phyloP scores from a whole-genome alignment of 352 stramenopile genomes.

The Thraustochytrium sp. region DNA sequence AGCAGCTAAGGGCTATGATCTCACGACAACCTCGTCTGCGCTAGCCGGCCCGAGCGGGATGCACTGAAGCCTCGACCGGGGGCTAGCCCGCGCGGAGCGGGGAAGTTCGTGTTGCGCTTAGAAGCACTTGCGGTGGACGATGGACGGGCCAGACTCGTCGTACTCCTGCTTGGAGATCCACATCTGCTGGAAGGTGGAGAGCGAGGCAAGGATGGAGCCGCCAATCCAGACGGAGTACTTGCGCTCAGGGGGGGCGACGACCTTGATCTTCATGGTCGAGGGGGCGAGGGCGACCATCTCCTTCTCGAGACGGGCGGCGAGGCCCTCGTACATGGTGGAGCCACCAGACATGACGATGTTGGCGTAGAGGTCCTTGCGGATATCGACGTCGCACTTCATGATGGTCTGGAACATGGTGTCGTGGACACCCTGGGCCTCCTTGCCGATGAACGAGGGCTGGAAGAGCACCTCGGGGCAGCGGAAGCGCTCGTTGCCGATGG shows the following conservation, averaged over 20 bases:
- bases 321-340: conserved; percentile 78
- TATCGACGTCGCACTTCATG: conserved; percentile 94
- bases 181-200: conserved; percentile 98
- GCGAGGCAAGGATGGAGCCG: conserved; percentile 90
- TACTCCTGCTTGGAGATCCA: conserved; percentile 98
- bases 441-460: conserved; percentile 69
- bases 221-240: conserved; percentile 92
- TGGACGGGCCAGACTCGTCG: conserved; percentile 90
- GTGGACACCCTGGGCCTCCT: conserved; percentile 68
- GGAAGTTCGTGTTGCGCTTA: conserved; percentile 50
- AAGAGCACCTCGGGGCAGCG: conserved; percentile 71
- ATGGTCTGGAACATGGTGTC: conserved; percentile 82
- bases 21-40: too few species aligned
- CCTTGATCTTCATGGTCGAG: conserved; percentile 84
- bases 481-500: conserved; percentile 69
- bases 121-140: conserved; percentile 91
- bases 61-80: background rate
- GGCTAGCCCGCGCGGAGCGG: background rate
- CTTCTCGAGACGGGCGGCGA: conserved; percentile 72
- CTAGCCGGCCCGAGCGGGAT: background rate
- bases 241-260: conserved; percentile 76
- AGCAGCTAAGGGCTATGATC: too few species aligned
- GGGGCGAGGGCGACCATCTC: conserved; percentile 79
- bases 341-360: conserved; percentile 85
- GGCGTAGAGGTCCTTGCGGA: conserved; percentile 82